A percentile compares a stretch with the other conserved stretches of the same genome.
phyloP scores from a whole-genome alignment of 805 yeast genomes.

The Grigorovia yakushimaensis region DNA sequence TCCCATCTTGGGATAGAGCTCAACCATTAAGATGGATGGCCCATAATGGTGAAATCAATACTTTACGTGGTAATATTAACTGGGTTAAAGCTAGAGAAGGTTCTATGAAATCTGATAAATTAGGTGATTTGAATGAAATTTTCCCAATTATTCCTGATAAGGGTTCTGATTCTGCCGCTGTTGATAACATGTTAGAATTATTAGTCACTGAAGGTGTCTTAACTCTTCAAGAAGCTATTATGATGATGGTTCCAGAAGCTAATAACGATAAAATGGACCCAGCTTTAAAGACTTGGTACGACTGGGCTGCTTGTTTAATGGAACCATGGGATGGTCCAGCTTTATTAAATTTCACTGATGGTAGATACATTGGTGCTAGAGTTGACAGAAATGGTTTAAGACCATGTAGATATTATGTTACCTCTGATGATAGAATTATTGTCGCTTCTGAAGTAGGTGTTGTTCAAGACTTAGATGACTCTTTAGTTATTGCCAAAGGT shows the following conservation, averaged over 20 bases:
- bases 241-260: constrained; percentile 96
- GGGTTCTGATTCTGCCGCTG: constrained; percentile 97
- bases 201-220: constrained; percentile 85
- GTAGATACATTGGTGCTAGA: constrained; percentile 96
- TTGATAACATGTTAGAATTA: constrained; percentile 89
- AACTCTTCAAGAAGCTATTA: constrained; percentile 91
- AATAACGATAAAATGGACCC: constrained; percentile 97
- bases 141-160: constrained; percentile 97
- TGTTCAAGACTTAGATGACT: constrained; percentile 71
- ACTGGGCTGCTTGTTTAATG: constrained; percentile 98
- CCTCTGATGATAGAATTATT: constrained; percentile 88
- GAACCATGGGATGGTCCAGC: constrained; percentile 99
- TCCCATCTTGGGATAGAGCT: constrained; percentile 99
- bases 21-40: constrained; percentile 97
- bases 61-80: constrained; percentile 93
- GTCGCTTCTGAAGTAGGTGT: constrained; percentile 99
- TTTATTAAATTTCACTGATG: constrained; percentile 90
- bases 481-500: constrained; percentile 78
- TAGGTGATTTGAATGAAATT: constrained; percentile 73
- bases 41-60: constrained; percentile 97
- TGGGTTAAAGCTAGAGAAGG: constrained; percentile 99
- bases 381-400: constrained; percentile 94
- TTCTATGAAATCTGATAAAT: constrained; percentile 77
- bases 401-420: constrained; percentile 95
- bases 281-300: constrained; percentile 87